phyloP scores from a whole-genome alignment of 2,329 filamentous ascomycete species.

The Ceratocystis lukuohia region DNA sequence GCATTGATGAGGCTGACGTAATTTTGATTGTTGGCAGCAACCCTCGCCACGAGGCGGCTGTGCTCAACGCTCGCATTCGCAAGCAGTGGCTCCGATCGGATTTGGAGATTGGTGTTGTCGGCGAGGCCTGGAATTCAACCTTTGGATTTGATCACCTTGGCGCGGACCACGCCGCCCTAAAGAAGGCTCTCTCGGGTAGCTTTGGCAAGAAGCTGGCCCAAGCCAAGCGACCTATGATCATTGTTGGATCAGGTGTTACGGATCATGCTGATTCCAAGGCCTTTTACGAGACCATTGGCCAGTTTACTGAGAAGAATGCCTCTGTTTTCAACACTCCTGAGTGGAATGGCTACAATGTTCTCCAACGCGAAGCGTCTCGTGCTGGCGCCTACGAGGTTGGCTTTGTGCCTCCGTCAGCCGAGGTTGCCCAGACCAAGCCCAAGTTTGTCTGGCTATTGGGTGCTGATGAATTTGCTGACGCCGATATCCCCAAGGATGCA shows the following conservation, averaged over 20 bases:
- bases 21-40: constrained; percentile 92
- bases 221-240: constrained; percentile 90
- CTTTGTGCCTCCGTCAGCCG: constrained; percentile 72
- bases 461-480: constrained; percentile 75
- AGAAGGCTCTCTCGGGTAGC: constrained; percentile 67
- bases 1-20: constrained; percentile 83
- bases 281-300: constrained; percentile 80
- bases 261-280: constrained; percentile 86
- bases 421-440: constrained; percentile 69
- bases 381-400: constrained; percentile 91
- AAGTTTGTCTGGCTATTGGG: constrained; percentile 97
- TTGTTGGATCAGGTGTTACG: constrained; percentile 81
- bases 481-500: constrained; percentile 85
- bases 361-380: constrained; percentile 85
- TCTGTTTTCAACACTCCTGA: constrained; percentile 74
- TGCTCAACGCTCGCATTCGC: constrained; percentile 88
- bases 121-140: constrained; percentile 81
- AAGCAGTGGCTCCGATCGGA: constrained; percentile 97
- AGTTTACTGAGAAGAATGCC: constrained; percentile 87
- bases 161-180: constrained; percentile 61
- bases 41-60: constrained; percentile 85
- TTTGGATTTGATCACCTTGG: constrained; percentile 93
- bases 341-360: constrained; percentile 96
- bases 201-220: constrained; percentile 87
- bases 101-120: constrained; percentile 80